phyloP scores from a whole-genome alignment of 129 eudicot genomes.

The Centrapalus pauciflorus region DNA sequence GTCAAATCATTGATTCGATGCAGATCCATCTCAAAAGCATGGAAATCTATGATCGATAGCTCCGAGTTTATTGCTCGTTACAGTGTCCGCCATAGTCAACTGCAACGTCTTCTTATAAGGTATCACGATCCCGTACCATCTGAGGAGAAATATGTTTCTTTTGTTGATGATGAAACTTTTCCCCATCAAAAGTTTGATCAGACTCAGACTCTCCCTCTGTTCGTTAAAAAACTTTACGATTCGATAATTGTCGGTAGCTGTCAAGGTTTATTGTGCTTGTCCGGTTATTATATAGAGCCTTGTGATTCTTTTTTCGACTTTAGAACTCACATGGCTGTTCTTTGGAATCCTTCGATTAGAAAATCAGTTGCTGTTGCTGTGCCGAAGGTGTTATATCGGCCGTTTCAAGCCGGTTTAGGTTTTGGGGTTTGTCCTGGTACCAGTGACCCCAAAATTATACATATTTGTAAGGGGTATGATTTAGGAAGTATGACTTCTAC shows the following conservation, averaged over 20 bases:
- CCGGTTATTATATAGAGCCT: neutral
- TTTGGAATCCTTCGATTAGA: constrained; percentile 3
- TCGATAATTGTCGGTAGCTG: neutral
- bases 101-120: neutral
- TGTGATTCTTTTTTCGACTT: neutral
- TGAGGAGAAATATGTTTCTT: neutral
- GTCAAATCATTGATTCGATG: neutral
- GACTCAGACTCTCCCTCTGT: neutral
- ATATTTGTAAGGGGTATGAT: neutral
- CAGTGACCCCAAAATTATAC: neutral
- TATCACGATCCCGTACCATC: neutral
- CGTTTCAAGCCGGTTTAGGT: neutral
- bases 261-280: neutral
- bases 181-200: neutral
- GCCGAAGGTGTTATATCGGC: neutral
- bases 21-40: neutral
- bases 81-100: neutral
- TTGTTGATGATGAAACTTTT: neutral
- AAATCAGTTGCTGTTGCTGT: neutral
- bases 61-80: neutral
- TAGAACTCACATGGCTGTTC: too few relatives aligned
- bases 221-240: neutral
- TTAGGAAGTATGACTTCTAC: too few relatives aligned
- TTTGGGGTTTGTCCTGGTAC: constrained; percentile 6
- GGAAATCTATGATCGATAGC: neutral